A percentile compares a stretch with the other conserved stretches of the same genome.
phyloP scores from a whole-genome alignment of 768 basidiomycete genomes.

The Leccinum imitatum region DNA sequence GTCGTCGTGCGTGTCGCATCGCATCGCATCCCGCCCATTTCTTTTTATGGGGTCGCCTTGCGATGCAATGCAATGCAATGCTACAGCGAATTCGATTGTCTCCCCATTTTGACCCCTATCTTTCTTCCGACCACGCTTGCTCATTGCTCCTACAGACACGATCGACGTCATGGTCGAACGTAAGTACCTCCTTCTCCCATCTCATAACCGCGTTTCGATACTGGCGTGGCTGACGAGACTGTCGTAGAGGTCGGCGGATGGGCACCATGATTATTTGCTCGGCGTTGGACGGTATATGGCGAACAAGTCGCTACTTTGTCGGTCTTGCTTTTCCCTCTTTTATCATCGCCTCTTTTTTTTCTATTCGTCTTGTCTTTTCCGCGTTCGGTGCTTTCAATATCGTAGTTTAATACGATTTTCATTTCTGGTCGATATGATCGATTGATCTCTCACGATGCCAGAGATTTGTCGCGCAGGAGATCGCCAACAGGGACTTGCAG shows the following conservation, averaged over 20 bases:
- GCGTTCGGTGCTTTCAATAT: not conserved
- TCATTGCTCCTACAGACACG: slow-evolving; percentile 53
- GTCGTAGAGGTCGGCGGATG: not conserved
- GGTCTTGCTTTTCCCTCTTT: not conserved
- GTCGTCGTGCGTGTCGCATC: not conserved
- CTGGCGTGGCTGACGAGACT: not conserved
- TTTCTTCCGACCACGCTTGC: not conserved
- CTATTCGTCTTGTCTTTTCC: not conserved
- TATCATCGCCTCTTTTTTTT: not conserved
- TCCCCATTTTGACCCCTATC: slow-evolving; percentile 6
- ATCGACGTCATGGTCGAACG: slow-evolving; percentile 98
- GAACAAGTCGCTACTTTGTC: not conserved
- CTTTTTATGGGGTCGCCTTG: not conserved
- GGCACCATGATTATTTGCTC: not conserved
- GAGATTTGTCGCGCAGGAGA: not conserved
- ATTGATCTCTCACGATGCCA: not conserved
- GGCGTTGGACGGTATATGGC: not conserved
- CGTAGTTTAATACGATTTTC: not conserved
- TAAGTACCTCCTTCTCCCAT: slow-evolving; percentile 38
- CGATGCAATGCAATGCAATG: not conserved
- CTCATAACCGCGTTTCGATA: not conserved
- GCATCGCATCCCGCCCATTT: not conserved
- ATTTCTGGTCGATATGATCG: not conserved
- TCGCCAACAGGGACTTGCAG: no score
- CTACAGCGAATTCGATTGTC: not conserved